phyloP scores from a whole-genome alignment of 2,329 filamentous ascomycete genomes.

The Teratosphaeriaceae sp. region DNA sequence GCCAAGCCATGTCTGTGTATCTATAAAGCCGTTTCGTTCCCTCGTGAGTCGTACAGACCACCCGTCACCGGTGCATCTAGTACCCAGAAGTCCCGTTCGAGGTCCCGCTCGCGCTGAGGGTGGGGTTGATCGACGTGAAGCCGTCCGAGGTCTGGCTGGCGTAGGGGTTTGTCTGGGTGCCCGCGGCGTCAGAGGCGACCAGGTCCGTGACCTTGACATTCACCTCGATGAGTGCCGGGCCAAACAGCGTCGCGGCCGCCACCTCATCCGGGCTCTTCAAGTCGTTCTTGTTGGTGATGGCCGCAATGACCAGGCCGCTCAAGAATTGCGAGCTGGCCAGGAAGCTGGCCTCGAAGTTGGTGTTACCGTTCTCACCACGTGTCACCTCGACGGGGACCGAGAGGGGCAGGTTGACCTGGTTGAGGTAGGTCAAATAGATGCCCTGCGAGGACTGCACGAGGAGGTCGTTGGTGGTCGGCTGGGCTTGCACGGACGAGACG shows the following conservation, averaged over 20 bases:
- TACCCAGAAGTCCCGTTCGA: too few species aligned
- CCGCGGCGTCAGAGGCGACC: too few species aligned
- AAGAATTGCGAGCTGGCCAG: constrained; percentile 44
- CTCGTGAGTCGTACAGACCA: too few species aligned
- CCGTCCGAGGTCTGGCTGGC: too few species aligned
- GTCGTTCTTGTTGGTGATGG: constrained; percentile 37
- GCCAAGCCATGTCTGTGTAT: too few species aligned
- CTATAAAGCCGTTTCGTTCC: too few species aligned
- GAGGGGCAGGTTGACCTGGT: constrained; percentile 45
- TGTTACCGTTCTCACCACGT: constrained; percentile 31
- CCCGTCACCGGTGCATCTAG: too few species aligned
- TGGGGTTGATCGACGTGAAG: too few species aligned
- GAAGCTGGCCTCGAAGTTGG: constrained; percentile 45
- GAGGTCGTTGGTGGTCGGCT: constrained; percentile 36
- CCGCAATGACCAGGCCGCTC: constrained; percentile 47
- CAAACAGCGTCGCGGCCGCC: constrained; percentile 35
- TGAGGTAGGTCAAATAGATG: neutral
- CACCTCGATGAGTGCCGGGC: constrained; percentile 45
- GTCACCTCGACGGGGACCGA: constrained; percentile 40
- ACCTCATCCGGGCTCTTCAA: constrained; percentile 37
- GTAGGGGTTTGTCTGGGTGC: too few species aligned
- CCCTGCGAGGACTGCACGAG: neutral
- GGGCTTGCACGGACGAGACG: constrained; percentile 4
- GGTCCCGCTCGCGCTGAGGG: too few species aligned
- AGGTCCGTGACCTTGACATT: neutral